These are phyloP conservation scores for Pseudocercospora ulei DNA, from an alignment of 2,329 filamentous ascomycete species.

Conservation along the genomic window DNA sequence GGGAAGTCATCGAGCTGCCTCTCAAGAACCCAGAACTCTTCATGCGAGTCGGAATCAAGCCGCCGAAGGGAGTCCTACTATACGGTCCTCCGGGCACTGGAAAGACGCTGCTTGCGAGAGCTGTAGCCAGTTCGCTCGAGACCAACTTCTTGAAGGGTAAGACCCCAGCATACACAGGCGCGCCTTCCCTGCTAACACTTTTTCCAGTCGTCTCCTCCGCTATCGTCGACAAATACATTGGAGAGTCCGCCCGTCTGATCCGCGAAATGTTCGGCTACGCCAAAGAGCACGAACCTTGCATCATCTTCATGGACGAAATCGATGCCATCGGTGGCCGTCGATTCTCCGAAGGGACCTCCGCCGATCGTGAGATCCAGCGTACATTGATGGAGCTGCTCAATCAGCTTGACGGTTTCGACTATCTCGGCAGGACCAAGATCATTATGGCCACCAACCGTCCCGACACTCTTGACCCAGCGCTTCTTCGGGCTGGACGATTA, in stretches of 20 bases:
- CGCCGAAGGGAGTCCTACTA: slow-evolving; percentile 89
- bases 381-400: slow-evolving; percentile 98
- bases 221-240: slow-evolving; percentile 99
- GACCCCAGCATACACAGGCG: background rate
- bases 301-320: slow-evolving; percentile 99
- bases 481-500: slow-evolving; percentile 82
- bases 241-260: slow-evolving; percentile 92
- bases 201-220: slow-evolving; percentile 83
- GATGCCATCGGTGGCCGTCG: slow-evolving; percentile 94
- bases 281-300: slow-evolving; percentile 98
- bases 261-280: slow-evolving; percentile 99
- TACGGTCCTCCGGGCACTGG: slow-evolving; percentile 95
- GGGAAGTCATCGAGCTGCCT: slow-evolving; percentile 95
- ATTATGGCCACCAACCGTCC: slow-evolving; percentile 99
- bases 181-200: slow-evolving; percentile 17
- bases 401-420: slow-evolving; percentile 97
- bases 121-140: slow-evolving; percentile 89
- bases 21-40: slow-evolving; percentile 98
- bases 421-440: slow-evolving; percentile 98
- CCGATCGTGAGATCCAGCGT: slow-evolving; percentile 94
- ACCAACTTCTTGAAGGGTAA: slow-evolving; percentile 96
- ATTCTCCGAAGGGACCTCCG: slow-evolving; percentile 94
- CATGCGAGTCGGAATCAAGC: slow-evolving; percentile 93
- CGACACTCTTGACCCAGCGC: slow-evolving; percentile 85
- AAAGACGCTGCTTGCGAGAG: slow-evolving; percentile 88